These are phyloP conservation scores for Penicillium psychrosexuale DNA, from an alignment of 2,329 filamentous ascomycete genomes.

Conservation along the genomic window DNA sequence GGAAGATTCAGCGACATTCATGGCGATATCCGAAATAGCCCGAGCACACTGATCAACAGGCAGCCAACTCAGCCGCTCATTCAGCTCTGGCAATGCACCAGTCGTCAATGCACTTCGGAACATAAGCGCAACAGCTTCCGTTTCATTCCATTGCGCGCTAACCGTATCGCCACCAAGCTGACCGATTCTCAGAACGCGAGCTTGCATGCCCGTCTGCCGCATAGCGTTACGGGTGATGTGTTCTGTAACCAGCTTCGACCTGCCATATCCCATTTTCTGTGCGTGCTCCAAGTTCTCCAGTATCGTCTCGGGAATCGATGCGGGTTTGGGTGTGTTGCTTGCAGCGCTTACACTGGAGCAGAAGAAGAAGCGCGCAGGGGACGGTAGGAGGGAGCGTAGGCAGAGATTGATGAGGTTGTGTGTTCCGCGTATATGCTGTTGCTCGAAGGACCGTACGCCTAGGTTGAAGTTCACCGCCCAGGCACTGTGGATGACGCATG, in stretches of 20 bases:
- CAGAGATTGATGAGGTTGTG: constrained; percentile 46
- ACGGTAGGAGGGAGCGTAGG: constrained; percentile 29
- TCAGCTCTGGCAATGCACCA: constrained; percentile 46
- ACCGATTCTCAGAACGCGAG: constrained; percentile 37
- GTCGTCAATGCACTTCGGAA: constrained; percentile 48
- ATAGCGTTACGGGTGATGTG: constrained; percentile 34
- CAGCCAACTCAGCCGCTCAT: constrained; percentile 46
- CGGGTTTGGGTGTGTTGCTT: constrained; percentile 30
- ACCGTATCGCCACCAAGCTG: constrained; percentile 36
- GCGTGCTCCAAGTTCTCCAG: constrained; percentile 39
- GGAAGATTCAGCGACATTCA: constrained; percentile 19
- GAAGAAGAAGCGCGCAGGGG: constrained; percentile 47
- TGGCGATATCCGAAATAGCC: constrained; percentile 37
- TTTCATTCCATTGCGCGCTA: constrained; percentile 25
- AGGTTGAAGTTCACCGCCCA: constrained; percentile 66
- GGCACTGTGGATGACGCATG: constrained; percentile 59
- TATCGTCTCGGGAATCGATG: constrained; percentile 36
- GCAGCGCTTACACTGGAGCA: constrained; percentile 52
- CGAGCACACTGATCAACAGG: constrained; percentile 42
- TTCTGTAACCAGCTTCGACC: constrained; percentile 42
- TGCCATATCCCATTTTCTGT: constrained; percentile 44
- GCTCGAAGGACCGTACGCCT: constrained; percentile 55
- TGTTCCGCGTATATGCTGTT: constrained; percentile 53
- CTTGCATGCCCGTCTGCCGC: constrained; percentile 23
- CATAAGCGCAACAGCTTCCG: constrained; percentile 51